Base-by-base conservation (phyloP, 345 rosid species). In the Aethionema arabicum region DNA sequence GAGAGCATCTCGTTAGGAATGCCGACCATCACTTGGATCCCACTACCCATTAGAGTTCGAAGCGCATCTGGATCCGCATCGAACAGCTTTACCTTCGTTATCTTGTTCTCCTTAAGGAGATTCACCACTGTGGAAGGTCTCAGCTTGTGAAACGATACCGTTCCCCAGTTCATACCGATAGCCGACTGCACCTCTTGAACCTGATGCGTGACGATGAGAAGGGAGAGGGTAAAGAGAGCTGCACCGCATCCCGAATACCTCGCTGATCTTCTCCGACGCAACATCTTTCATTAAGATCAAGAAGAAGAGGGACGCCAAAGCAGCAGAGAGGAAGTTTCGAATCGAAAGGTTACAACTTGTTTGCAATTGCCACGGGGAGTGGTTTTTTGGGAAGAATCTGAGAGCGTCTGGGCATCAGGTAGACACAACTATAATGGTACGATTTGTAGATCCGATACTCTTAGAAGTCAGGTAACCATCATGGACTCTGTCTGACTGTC, bases 151-250 rank as follows among this genome's bases (percentile, higher is more conserved):
- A 49, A 77, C 5, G 97, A 85, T 14, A 87, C 0, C 8, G 96
- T 70, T 37, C 99, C 97, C 99, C 99, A 93, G 83, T 93, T 93
- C 58, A 86, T 90, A 37, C 99, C 99, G 39, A 87, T 77, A 3
- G 84, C 86, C 6, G 99, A 77, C 45, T 87, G 85, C 38, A 74
- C 78, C 50, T 42, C 61, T 41, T 38, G 4, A 0, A 40, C 44
- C 27, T 52, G 14, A 45, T 59, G n/a, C 0, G 61, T 11, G 2
- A 27, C 56, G 11, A 64, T 38, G 10, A 72, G 56, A 14, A 65
- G 39, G 45, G 41, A 52, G 46, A 64, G 14, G 21, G 45, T 41
- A 11, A 67, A 56, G 33, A 59, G 37, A 44, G 77, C 46, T 50
- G 39, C 54, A 31, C 8, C 41, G 31, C 47, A 51, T 21, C 27